phyloP scores from a whole-genome alignment of 257 asterid species.

The Verbascum thapsus region DNA sequence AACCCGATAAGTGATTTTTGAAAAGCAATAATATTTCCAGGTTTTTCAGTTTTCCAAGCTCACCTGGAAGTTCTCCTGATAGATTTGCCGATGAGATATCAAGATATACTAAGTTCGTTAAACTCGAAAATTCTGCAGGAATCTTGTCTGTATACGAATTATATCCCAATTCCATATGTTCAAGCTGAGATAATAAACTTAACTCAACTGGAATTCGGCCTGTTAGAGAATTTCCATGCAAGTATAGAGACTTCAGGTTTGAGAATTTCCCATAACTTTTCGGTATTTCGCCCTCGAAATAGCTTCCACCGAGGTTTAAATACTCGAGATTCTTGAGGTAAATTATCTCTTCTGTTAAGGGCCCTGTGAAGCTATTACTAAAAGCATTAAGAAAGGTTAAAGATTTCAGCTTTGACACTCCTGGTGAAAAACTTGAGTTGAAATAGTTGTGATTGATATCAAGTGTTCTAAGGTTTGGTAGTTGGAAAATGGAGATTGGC shows the following conservation, averaged over 20 bases:
- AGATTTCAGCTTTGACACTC: constrained; percentile 57
- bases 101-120: constrained; percentile 54
- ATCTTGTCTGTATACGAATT: constrained; percentile 52
- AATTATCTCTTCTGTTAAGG: constrained; percentile 59
- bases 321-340: constrained; percentile 61
- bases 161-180: constrained; percentile 77
- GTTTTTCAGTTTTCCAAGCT: constrained; percentile 47
- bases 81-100: constrained; percentile 70
- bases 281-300: constrained; percentile 74
- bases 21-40: constrained; percentile 56
- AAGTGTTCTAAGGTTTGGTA: constrained; percentile 53
- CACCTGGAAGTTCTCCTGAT: constrained; percentile 67
- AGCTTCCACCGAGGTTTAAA: constrained; percentile 88
- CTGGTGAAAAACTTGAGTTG: constrained; percentile 66
- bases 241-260: constrained; percentile 47
- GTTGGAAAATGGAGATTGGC: constrained; percentile 52
- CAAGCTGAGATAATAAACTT: constrained; percentile 48
- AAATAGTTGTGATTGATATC: constrained; percentile 73
- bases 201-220: constrained; percentile 66
- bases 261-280: constrained; percentile 50
- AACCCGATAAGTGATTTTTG: constrained; percentile 58
- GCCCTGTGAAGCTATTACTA: constrained; percentile 76
- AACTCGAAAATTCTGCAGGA: constrained; percentile 46
- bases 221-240: constrained; percentile 68
- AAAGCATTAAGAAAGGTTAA: constrained; percentile 57